Evolutionary conservation across 345 rosid genomes (phyloP), one percentile per base, ranked within the genome.

Genomic region (Linum tenue): DNA sequence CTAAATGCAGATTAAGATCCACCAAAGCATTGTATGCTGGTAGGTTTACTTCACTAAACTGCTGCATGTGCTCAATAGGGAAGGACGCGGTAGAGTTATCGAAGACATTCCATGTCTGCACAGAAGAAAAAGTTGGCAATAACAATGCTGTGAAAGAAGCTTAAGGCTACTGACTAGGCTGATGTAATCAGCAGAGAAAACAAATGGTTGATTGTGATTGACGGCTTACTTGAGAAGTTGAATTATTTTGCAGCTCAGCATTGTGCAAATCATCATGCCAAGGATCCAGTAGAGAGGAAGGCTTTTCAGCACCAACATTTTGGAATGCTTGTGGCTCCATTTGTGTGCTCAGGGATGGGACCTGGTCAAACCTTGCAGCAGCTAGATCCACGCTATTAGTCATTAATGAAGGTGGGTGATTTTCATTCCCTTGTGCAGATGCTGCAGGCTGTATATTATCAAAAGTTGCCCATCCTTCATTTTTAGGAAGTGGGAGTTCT

Each of bases 401-500:
- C 64, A 70, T 51, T 40, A 38, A 66, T 42, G 80, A 68, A 79
- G 73, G 60, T 37, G 70, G 55, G 57, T 63, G 44, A 73, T 64
- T 73, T 68, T 56, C 73, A 64, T 63, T 63, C 67, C 72, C 82
- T 37, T 72, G 64, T 36, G 50, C 55, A 37, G 84, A 71, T 62
- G 76, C 55, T 64, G 74, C 74, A 56, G 84, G 79, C 56, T 77
- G 67, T 69, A 83, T 75, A 41, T 75, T 82, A 68, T 88, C 96
- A 81, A 94, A 94, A 57, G 90, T 90, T 44, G 97, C 96, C 97
- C 97, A 94, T 69, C 95, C 97, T 73, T 84, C 88, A 70, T 84
- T 79, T 70, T 80, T 81, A 39, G 90, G 70, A 4, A 62, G 60
- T 55, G 83, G 55, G 37, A 75, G 68, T 62, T 80, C 85, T 53